A percentile compares a stretch with the other conserved stretches of the same genome.
Evolutionary conservation across 495 filamentous ascomycete genomes (phyloP).

Genomic region (Aspergillus bertholletiae): DNA sequence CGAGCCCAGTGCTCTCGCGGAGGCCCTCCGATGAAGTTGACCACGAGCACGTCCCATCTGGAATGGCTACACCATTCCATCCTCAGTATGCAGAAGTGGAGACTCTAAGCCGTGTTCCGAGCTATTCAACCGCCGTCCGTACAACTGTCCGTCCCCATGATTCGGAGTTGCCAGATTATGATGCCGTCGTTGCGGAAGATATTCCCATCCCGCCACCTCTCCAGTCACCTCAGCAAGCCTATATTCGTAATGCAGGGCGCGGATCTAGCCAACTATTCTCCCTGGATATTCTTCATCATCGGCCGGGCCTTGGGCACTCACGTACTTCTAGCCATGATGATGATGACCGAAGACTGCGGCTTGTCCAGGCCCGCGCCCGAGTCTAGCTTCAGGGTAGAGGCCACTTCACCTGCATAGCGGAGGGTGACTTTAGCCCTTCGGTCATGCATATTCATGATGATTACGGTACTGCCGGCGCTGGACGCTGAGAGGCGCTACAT

Average conservation of each 20-base stretch:
- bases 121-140: constrained; percentile 72
- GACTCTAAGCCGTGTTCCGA: constrained; percentile 70
- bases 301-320: constrained; percentile 22
- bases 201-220: constrained; percentile 20
- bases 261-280: constrained; percentile 16
- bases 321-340: constrained; percentile 31
- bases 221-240: constrained; percentile 42
- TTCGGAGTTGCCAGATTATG: constrained; percentile 49
- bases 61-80: constrained; percentile 57
- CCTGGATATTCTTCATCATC: constrained; percentile 35
- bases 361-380: constrained; percentile 36
- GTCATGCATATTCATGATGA: neutral
- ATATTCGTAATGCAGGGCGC: constrained; percentile 33
- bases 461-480: constrained; percentile 10
- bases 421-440: too few species aligned
- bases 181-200: constrained; percentile 39
- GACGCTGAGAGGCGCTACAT: constrained; percentile 12
- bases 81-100: constrained; percentile 61
- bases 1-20: constrained; percentile 45
- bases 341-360: constrained; percentile 36
- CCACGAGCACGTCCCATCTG: constrained; percentile 43
- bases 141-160: constrained; percentile 51
- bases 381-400: neutral
- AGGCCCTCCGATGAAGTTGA: constrained; percentile 59
- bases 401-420: neutral